Percentiles rank a stretch among this genome's conserved stretches.
Evolutionary conservation across 2,329 filamentous ascomycete genomes (phyloP).

Genomic region (Diaporthe citriasiana): DNA sequence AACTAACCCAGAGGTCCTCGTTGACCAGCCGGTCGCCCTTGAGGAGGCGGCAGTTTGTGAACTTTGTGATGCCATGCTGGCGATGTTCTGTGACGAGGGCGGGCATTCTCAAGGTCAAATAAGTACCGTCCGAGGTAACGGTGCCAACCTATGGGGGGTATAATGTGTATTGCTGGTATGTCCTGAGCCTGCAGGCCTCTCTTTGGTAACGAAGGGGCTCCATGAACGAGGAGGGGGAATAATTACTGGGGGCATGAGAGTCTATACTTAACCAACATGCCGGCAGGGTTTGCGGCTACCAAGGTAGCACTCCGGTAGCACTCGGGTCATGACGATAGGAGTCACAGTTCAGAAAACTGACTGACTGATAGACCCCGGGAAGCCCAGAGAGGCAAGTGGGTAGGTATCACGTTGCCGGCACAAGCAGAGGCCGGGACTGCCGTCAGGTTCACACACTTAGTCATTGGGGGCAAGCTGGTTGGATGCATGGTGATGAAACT

Average conservation of each 20-base stretch:
- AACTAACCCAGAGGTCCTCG: conserved; percentile 91
- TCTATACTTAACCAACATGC: conserved; percentile 37
- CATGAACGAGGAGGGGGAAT: conserved; percentile 24
- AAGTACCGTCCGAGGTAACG: not conserved
- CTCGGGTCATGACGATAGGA: conserved; percentile 22
- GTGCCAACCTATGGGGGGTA: conserved; percentile 14
- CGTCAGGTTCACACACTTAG: conserved; percentile 28
- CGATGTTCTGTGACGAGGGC: conserved; percentile 58
- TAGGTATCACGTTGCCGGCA: conserved; percentile 40
- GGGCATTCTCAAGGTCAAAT: conserved; percentile 60
- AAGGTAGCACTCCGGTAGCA: conserved; percentile 15
- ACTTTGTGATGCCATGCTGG: conserved; percentile 79
- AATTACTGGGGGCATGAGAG: not conserved
- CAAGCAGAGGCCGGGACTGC: conserved; percentile 2
- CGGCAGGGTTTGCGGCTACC: not conserved
- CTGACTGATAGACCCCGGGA: conserved; percentile 35
- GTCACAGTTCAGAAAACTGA: conserved; percentile 3
- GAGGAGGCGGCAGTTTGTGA: conserved; percentile 88
- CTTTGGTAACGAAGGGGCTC: conserved; percentile 22
- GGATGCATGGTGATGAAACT: conserved; percentile 37
- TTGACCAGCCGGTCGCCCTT: conserved; percentile 76
- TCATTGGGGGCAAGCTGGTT: conserved; percentile 24
- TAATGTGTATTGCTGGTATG: not conserved
- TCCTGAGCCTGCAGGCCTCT: conserved; percentile 31
- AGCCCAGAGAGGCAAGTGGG: conserved; percentile 19